Evolutionary conservation across 2,329 filamentous ascomycete species (phyloP).

Genomic region (Alternaria arborescens): DNA sequence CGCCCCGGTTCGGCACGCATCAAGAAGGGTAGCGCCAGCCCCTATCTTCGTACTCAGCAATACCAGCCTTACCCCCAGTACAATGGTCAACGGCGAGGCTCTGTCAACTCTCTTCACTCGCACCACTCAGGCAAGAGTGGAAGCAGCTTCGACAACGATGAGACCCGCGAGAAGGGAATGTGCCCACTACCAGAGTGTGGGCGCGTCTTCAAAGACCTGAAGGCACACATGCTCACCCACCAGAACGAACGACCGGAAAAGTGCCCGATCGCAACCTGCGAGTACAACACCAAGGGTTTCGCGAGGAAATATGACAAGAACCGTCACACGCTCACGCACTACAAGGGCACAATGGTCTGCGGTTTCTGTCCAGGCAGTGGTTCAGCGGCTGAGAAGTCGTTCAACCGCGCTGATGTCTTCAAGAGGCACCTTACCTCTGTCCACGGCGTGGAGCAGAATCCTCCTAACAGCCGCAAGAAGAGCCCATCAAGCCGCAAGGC

Average conservation of each 20-base stretch:
- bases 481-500: constrained; percentile 67
- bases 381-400: constrained; percentile 89
- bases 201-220: constrained; percentile 86
- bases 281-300: constrained; percentile 92
- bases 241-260: constrained; percentile 91
- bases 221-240: constrained; percentile 94
- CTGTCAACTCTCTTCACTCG: constrained; percentile 75
- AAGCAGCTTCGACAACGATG: constrained; percentile 52
- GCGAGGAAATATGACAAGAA: constrained; percentile 98
- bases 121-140: constrained; percentile 62
- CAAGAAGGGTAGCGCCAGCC: constrained; percentile 69
- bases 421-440: constrained; percentile 92
- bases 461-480: constrained; percentile 89
- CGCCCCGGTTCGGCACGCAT: constrained; percentile 52
- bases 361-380: constrained; percentile 92
- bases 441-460: constrained; percentile 90
- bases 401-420: constrained; percentile 95
- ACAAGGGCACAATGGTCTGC: constrained; percentile 97
- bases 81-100: constrained; percentile 67
- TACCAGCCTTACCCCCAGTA: constrained; percentile 63
- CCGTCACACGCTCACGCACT: constrained; percentile 90
- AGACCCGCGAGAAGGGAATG: constrained; percentile 71
- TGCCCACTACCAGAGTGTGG: constrained; percentile 88
- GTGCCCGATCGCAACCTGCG: constrained; percentile 89
- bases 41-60: constrained; percentile 66